Conservation (phyloP, 2,329 filamentous ascomycete species). For the Hortaea sp. region DNA sequence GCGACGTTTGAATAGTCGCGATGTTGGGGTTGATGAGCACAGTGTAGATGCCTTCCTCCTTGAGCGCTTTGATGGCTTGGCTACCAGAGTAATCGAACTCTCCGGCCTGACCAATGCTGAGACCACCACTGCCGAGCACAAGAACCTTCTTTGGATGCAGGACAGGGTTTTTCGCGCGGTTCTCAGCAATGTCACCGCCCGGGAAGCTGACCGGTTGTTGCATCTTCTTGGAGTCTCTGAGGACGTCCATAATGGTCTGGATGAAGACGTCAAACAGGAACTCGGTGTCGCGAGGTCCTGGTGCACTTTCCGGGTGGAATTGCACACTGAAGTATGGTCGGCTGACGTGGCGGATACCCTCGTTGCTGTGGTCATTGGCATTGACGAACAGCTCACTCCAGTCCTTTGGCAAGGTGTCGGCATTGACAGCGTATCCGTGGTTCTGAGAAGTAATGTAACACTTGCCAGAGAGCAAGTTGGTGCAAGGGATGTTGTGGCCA, state of each 20-base stretch:
- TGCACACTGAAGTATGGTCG: slow-evolving; percentile 98
- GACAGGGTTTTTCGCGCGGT: slow-evolving; percentile 62
- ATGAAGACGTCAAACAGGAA: slow-evolving; percentile 97
- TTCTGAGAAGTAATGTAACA: slow-evolving; percentile 99
- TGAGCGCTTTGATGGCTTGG: slow-evolving; percentile 96
- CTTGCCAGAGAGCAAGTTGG: slow-evolving; percentile 85
- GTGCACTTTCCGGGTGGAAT: slow-evolving; percentile 95
- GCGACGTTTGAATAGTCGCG: slow-evolving; percentile 96
- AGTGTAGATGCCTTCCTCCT: slow-evolving; percentile 96
- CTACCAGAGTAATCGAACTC: slow-evolving; percentile 98
- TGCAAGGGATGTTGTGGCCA: slow-evolving; percentile 96
- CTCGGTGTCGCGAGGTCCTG: slow-evolving; percentile 89
- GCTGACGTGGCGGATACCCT: slow-evolving; percentile 80
- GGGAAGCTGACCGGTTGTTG: slow-evolving; percentile 73
- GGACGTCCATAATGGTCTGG: slow-evolving; percentile 63
- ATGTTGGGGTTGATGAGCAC: slow-evolving; percentile 99
- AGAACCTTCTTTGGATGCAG: slow-evolving; percentile 90
- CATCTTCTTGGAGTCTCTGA: slow-evolving; percentile 57
- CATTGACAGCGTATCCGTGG: slow-evolving; percentile 89
- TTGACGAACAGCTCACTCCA: slow-evolving; percentile 97
- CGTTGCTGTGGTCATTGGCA: slow-evolving; percentile 95
- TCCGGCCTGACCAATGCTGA: slow-evolving; percentile 94
- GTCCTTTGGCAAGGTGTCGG: slow-evolving; percentile 59
- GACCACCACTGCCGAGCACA: slow-evolving; percentile 83
- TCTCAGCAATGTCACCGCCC: slow-evolving; percentile 71